Evolutionary conservation across 1,284 basidiomycete genomes (phyloP).

Genomic region (Trametes versicolor): DNA sequence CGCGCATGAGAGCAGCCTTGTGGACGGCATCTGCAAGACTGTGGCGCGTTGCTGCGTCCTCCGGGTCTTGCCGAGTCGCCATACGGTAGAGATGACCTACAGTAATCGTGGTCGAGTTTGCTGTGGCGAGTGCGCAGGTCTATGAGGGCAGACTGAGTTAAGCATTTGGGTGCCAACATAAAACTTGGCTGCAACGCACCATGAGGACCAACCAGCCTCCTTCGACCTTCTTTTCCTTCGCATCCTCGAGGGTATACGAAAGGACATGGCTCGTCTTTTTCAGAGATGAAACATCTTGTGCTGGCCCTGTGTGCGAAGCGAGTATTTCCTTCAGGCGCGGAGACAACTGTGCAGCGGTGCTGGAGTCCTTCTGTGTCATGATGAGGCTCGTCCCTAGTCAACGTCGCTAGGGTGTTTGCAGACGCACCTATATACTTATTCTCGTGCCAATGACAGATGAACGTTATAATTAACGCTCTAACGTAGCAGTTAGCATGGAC

Average conservation of each 20-base stretch:
- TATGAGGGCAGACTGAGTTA: constrained; percentile 42
- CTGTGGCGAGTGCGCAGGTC: constrained; percentile 86
- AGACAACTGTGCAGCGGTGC: no score
- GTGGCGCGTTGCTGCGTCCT: constrained; percentile 52
- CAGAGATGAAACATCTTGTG: neutral
- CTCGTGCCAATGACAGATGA: neutral
- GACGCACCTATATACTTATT: neutral
- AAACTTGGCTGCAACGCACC: neutral
- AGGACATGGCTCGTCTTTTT: neutral
- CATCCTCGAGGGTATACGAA: neutral
- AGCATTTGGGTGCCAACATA: neutral
- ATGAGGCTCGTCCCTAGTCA: no score
- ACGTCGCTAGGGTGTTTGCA: no score
- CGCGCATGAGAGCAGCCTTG: constrained; percentile 88
- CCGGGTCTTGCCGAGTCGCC: constrained; percentile 62
- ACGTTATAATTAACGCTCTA: no score
- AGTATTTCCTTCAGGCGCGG: neutral
- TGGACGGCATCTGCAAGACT: constrained; percentile 63
- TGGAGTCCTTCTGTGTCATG: no score
- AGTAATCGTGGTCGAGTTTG: constrained; percentile 74
- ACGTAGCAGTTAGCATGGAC: no score
- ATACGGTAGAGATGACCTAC: constrained; percentile 84
- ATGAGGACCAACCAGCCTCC: neutral
- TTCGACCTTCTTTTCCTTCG: neutral
- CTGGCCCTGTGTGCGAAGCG: neutral